Base-by-base conservation (phyloP, 164 flowering plant species). In the Cinnamomum chago region DNA sequence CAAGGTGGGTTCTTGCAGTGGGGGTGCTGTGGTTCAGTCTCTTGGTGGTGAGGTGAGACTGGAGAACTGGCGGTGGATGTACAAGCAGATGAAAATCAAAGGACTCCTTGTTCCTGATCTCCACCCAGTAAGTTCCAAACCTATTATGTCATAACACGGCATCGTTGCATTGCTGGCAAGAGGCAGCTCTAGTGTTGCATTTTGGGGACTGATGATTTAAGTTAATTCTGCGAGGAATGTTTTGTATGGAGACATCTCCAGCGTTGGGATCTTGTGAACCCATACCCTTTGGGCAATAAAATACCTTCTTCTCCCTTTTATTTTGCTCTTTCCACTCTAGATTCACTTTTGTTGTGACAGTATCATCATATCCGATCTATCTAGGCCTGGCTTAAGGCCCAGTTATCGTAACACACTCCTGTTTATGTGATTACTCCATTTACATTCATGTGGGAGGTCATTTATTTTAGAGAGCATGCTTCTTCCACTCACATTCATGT, bases 31-130 rank as follows among this genome's bases (percentile, higher is more conserved):
- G 33, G 87, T 90, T 65, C 94, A 92, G 18, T 78, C 93, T 28
- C 92, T 95, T 65, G 98, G 99, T 40, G 99, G 99, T 40, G 99
- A 95, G 82, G 92, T 95, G 58, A 85, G 90, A 27, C 90, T 86
- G 0, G 95, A 95, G 82, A 90, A 90, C 82, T 86, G 93, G 95
- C 95, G 89, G 73, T 93, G 98, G 97, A 90, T 92, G 98, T 85
- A 88, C 64, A 90, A 90, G 85, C 94, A 93, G 74, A 82, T 93
- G 97, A 89, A 88, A 78, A 80, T 81, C 68, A 88, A 86, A 71
- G 98, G 88, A 67, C 94, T 95, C 23, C 83, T 86, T 17, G 55
- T 86, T 65, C 97, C 97, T 62, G 78, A 80, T 22, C 58, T 82
- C 68, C 23, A 35, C 65, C 22, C 35, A 73, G 30, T 73, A 50